Evolutionary conservation across 1,284 basidiomycete species (phyloP), one percentile per base, ranked within the genome.

Genomic region (Cutaneotrichosporon cavernicola): DNA sequence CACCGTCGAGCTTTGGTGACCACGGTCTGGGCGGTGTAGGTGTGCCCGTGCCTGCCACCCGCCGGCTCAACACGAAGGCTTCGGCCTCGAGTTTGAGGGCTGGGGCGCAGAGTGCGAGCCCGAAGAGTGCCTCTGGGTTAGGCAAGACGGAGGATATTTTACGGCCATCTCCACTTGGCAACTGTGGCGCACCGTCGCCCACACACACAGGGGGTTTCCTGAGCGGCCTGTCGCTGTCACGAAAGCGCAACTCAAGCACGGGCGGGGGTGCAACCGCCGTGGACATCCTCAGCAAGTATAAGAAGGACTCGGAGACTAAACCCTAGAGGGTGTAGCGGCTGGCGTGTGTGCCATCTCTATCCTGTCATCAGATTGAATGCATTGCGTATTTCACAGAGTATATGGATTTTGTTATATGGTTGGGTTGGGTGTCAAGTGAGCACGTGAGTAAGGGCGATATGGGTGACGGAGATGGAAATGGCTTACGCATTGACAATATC

Each of bases 281-380:
- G 16, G 67, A 68, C 53, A 56, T 68, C 57, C 53, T 68, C 6
- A 68, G 65, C 43, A 46, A 46, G 43, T 46, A 43, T 18, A 43
- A 43, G 11, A 40, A 40, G 43, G 43, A 46, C n/a, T 43, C 26
- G 56, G 46, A 18, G 57, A 26, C 36, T 46, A 46, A 18, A n/a
- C 7, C 43, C 43, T 18, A n/a, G 43, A 46, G 3, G 26, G 18
- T 46, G 43, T n/a, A 46, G 43, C 9, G 43, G 18, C 11, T 16
- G 14, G 40, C 40, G 16, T 5, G 40, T 18, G 16, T 13, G 40
- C 36, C 13, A 36, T 36, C 36, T 36, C 40, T 43, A 13, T 43
- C 40, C 16, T n/a, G 43, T 46, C 43, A 46, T 46, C 18, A 46
- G 43, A n/a, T 16, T 18, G 14, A 43, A 43, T 43, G 40, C 40